These are phyloP conservation scores for Cystobasidiaceae sp. DNA, from an alignment of 1,284 basidiomycete genomes.

Conservation along the genomic window DNA sequence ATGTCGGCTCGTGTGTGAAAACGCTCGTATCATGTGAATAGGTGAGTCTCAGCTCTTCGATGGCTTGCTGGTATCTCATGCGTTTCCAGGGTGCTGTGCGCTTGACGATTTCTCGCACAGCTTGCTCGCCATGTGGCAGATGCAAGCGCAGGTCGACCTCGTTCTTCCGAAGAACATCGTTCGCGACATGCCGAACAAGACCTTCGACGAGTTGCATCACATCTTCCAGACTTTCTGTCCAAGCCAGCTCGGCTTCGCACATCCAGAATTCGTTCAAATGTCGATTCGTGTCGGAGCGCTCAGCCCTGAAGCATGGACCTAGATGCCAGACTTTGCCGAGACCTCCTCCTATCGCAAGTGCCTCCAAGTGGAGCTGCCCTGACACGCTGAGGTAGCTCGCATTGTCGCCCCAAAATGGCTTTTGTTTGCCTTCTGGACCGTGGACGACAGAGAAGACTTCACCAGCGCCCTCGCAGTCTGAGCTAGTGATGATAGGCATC, in stretches of 20 bases:
- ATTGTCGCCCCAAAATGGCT: conserved; percentile 44
- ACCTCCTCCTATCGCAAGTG: conserved; percentile 59
- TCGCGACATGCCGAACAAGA: conserved; percentile 51
- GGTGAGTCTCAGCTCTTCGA: conserved; percentile 32
- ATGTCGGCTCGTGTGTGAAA: conserved; percentile 30
- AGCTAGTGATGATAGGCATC: conserved; percentile 81
- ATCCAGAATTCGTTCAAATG: conserved; percentile 99
- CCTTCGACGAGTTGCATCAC: conserved; percentile 69
- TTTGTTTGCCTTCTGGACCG: conserved; percentile 7
- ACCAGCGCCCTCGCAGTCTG: conserved; percentile 96
- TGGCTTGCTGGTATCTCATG: conserved; percentile 9
- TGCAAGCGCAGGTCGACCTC: neutral
- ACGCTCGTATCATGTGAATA: conserved; percentile 39
- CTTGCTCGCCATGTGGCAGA: conserved; percentile 6
- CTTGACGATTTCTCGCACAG: neutral
- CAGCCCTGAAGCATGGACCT: conserved; percentile 87
- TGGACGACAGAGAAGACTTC: conserved; percentile 62
- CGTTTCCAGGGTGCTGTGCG: conserved; percentile 12
- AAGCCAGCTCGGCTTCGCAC: conserved; percentile 88
- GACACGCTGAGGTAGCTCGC: conserved; percentile 89
- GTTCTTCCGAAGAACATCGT: neutral
- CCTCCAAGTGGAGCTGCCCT: conserved; percentile 91
- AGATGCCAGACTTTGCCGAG: conserved; percentile 82
- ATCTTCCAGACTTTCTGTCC: conserved; percentile 52
- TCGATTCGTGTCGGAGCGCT: conserved; percentile 77